Percentiles rank a stretch among this genome's conserved stretches.
phyloP scores from a whole-genome alignment of 371 early-diverging fungal species.

The Rhizomucor miehei region DNA sequence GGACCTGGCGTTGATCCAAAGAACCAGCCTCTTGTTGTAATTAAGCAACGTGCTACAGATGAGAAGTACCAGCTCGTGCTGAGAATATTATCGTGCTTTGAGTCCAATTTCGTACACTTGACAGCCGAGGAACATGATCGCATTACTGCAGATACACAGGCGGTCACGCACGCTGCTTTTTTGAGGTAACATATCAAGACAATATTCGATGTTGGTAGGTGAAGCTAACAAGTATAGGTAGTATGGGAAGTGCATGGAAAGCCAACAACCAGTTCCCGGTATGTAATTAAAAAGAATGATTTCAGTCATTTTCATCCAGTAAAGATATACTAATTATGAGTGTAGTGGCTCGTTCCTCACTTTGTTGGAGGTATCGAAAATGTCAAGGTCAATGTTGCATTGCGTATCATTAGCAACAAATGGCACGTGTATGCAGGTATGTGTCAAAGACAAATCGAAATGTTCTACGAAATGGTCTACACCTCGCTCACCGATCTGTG shows the following conservation, averaged over 20 bases:
- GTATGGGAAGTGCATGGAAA: conserved; percentile 96
- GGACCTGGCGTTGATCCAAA: conserved; percentile 86
- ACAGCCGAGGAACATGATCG: conserved; percentile 86
- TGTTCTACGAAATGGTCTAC: background rate
- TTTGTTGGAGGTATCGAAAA: conserved; percentile 94
- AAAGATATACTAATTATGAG: background rate
- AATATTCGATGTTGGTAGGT: background rate
- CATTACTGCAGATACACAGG: conserved; percentile 97
- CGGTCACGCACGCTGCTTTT: conserved; percentile 94
- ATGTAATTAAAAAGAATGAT: conserved; percentile 19
- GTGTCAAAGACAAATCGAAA: conserved; percentile 1
- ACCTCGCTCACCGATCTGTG: background rate
- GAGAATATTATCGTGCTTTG: conserved; percentile 67
- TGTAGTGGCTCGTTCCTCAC: conserved; percentile 80
- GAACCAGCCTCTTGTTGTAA: conserved; percentile 86
- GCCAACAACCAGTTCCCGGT: conserved; percentile 77
- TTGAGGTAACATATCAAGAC: conserved; percentile 47
- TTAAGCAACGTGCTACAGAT: conserved; percentile 70
- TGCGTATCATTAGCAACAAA: conserved; percentile 91
- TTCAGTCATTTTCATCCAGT: too few species aligned
- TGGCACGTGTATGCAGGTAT: conserved; percentile 96
- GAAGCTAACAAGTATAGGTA: conserved; percentile 10
- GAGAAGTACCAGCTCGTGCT: conserved; percentile 60
- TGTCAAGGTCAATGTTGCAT: conserved; percentile 88
- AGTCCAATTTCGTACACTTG: conserved; percentile 79